Conservation (phyloP, 441 rosid genomes). For the Erysimum pusillum region DNA sequence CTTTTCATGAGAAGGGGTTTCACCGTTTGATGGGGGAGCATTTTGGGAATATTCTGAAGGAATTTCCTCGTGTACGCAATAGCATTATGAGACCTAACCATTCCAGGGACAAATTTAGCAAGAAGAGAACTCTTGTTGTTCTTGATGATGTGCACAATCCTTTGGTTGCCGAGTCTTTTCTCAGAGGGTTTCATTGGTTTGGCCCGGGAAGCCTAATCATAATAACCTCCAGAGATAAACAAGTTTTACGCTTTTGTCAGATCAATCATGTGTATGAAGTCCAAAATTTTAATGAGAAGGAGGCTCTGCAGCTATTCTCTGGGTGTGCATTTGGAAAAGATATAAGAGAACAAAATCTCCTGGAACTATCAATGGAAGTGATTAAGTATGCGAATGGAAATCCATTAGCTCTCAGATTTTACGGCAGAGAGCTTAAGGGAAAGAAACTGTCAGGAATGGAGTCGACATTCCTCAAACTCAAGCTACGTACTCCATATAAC, state of each 20-base stretch:
- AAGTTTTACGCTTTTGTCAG: conserved; percentile 23
- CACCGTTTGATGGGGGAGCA: background rate
- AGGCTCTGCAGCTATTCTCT: conserved; percentile 43
- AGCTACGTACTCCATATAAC: conserved; percentile 5
- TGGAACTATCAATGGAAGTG: conserved; percentile 14
- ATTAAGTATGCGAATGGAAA: conserved; percentile 43
- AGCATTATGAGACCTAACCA: conserved; percentile 17
- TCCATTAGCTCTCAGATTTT: conserved; percentile 42
- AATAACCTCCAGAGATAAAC: conserved; percentile 46
- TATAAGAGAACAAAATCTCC: background rate
- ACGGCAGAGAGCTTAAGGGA: conserved; percentile 20
- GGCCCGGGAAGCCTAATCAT: conserved; percentile 41
- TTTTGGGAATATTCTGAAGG: background rate
- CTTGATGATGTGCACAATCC: conserved; percentile 36
- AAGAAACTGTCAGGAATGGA: conserved; percentile 4
- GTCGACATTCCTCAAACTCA: conserved; percentile 6
- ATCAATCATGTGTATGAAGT: conserved; percentile 22
- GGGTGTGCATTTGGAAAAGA: conserved; percentile 15
- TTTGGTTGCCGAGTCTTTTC: conserved; percentile 18
- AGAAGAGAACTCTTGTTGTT: conserved; percentile 31
- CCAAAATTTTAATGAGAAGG: conserved; percentile 4
- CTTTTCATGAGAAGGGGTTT: background rate
- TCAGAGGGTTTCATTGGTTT: conserved; percentile 25
- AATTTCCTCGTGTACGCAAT: background rate
- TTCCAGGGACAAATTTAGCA: background rate